These are phyloP conservation scores for Acrodontium crateriforme DNA, from an alignment of 2,329 filamentous ascomycete genomes.

Conservation along the genomic window DNA sequence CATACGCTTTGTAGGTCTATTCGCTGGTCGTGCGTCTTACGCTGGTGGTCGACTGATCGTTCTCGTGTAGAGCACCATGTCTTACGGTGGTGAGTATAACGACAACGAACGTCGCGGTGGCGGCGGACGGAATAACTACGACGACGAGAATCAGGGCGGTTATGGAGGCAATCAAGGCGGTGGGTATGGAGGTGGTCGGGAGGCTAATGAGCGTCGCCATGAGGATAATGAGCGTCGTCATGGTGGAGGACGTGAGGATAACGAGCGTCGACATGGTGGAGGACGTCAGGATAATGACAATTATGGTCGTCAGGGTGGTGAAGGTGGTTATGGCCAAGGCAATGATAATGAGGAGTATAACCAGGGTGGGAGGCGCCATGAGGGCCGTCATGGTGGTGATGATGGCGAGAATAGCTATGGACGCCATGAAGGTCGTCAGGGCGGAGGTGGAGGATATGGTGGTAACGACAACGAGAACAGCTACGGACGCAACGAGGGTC, in stretches of 20 bases:
- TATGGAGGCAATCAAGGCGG: constrained; percentile 5
- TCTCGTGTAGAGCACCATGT: constrained; percentile 14
- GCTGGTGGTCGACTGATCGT: no score
- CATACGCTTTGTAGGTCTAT: no score
- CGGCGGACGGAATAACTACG: constrained; percentile 6
- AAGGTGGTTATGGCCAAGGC: constrained; percentile 8
- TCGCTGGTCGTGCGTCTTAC: no score
- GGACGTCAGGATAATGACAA: no score
- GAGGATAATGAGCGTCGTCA: no score
- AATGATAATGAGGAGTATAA: constrained; percentile 6
- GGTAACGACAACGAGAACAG: constrained; percentile 9
- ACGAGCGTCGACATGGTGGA: no score
- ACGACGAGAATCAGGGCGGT: constrained; percentile 3
- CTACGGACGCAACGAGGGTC: constrained; percentile 4
- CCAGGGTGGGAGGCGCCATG: constrained; percentile 3
- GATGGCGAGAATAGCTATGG: constrained; percentile 11
- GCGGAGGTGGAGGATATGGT: constrained; percentile 10
- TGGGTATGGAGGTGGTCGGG: constrained; percentile 8
- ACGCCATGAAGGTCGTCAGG: constrained; percentile 4
- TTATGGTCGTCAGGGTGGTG: constrained; percentile 5
- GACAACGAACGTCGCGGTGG: constrained; percentile 10
- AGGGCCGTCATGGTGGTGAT: constrained; percentile 4
- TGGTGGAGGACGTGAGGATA: no score
- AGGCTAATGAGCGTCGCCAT: no score
- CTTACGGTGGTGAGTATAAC: constrained; percentile 12